phyloP scores from a whole-genome alignment of 768 basidiomycete species.

The Phylloporus rhodoxanthus region DNA sequence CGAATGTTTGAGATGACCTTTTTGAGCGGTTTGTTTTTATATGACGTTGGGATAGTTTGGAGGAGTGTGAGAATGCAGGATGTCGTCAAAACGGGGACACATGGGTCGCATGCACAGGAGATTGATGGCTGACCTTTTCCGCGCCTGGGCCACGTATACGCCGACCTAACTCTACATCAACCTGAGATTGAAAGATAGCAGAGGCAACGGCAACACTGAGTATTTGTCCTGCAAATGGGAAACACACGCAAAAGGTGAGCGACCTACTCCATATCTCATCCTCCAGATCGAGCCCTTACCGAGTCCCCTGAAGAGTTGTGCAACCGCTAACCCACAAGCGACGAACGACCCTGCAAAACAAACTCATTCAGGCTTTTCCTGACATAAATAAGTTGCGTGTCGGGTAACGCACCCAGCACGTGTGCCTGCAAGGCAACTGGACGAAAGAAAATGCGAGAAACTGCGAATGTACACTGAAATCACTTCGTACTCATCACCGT shows the following conservation, averaged over 20 bases:
- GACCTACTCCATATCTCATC: no score
- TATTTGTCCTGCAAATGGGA: slow-evolving; percentile 6
- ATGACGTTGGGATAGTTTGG: neutral
- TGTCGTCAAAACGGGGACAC: neutral
- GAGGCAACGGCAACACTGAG: slow-evolving; percentile 11
- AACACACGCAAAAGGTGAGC: no score
- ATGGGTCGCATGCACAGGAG: no score
- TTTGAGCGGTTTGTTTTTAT: neutral
- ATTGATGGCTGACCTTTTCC: slow-evolving; percentile 5
- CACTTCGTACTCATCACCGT: slow-evolving; percentile 7
- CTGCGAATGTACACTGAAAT: neutral
- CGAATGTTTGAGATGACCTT: slow-evolving; percentile 12
- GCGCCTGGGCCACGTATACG: slow-evolving; percentile 8
- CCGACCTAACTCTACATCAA: slow-evolving; percentile 8
- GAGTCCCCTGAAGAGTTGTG: slow-evolving; percentile 10
- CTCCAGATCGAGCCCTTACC: slow-evolving; percentile 1
- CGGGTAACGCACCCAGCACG: neutral
- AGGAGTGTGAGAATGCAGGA: neutral
- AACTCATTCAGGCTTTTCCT: neutral
- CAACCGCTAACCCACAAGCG: neutral
- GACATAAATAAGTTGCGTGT: neutral
- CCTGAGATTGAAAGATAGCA: slow-evolving; percentile 13
- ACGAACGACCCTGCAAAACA: slow-evolving; percentile 3
- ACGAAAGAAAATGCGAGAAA: neutral
- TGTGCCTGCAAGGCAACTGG: slow-evolving; percentile 14